These are phyloP conservation scores for Pyricularia pennisetigena DNA, from an alignment of 2,329 filamentous ascomycete genomes.

Conservation along the genomic window DNA sequence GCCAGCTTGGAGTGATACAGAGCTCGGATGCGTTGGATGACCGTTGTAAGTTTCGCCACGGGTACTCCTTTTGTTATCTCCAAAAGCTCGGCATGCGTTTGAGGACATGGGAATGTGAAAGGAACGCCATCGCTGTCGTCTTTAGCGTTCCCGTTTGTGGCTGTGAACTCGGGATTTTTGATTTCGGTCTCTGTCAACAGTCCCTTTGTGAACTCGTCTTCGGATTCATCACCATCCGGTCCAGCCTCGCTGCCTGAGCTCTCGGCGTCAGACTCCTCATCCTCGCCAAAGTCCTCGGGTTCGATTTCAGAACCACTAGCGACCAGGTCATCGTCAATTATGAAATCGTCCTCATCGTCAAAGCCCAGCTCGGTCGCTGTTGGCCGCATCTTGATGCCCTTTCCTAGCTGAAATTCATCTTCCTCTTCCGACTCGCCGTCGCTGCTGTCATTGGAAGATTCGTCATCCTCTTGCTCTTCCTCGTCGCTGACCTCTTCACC, in stretches of 20 bases:
- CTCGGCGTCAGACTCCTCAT: constrained; percentile 21
- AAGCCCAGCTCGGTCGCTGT: constrained; percentile 59
- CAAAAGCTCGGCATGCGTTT: constrained; percentile 65
- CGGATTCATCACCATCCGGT: constrained; percentile 19
- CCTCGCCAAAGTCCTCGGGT: constrained; percentile 32
- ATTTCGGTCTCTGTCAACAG: constrained; percentile 51
- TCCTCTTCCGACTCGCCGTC: constrained; percentile 35
- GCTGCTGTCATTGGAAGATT: constrained; percentile 26
- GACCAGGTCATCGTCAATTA: constrained; percentile 81
- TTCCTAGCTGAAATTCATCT: constrained; percentile 50
- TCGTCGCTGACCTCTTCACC: constrained; percentile 65
- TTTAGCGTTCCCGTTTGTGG: constrained; percentile 27
- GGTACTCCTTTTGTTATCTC: constrained; percentile 53
- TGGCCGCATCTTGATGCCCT: constrained; percentile 45
- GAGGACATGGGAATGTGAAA: constrained; percentile 79
- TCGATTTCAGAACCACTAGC: constrained; percentile 70
- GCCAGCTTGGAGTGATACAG: constrained; percentile 86
- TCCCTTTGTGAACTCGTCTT: constrained; percentile 64
- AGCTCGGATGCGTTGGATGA: constrained; percentile 82
- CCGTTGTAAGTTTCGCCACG: constrained; percentile 57
- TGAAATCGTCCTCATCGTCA: constrained; percentile 90
- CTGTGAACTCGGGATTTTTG: constrained; percentile 40
- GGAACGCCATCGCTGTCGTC: constrained; percentile 52
- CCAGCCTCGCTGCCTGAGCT: constrained; percentile 20
- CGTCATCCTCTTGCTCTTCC: constrained; percentile 43